phyloP scores from a whole-genome alignment of 2,329 filamentous ascomycete genomes.

The Allantophomopsis lycopodina region DNA sequence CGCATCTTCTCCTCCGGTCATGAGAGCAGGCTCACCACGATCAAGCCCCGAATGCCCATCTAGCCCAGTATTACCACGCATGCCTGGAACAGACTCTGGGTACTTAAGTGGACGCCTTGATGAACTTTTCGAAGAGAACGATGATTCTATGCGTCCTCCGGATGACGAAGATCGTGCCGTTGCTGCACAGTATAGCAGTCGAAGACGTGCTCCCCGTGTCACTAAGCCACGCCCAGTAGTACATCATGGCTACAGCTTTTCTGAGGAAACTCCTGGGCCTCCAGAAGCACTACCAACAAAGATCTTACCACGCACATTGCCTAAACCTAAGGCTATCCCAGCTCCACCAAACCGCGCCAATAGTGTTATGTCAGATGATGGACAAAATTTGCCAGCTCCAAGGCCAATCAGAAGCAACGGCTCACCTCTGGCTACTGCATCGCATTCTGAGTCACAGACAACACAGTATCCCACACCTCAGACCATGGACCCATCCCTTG shows the following conservation, averaged over 20 bases:
- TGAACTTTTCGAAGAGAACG: constrained; percentile 40
- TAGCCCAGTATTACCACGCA: constrained; percentile 43
- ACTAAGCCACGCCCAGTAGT: constrained; percentile 2
- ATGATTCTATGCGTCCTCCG: constrained; percentile 19
- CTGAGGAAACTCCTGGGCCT: constrained; percentile 22
- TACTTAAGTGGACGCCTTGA: constrained; percentile 67
- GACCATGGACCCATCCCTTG: not conserved
- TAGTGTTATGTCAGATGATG: constrained; percentile 16
- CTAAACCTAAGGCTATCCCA: not conserved
- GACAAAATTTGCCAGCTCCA: constrained; percentile 9
- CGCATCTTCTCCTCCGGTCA: constrained; percentile 78
- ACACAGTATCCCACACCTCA: not conserved
- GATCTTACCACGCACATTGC: constrained; percentile 19
- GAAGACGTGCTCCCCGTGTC: constrained; percentile 5
- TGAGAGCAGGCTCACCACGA: constrained; percentile 50
- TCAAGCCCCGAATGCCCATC: constrained; percentile 69
- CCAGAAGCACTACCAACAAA: constrained; percentile 24
- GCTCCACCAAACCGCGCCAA: constrained; percentile 4
- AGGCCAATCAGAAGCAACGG: not conserved
- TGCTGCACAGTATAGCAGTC: constrained; percentile 17
- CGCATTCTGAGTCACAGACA: not conserved
- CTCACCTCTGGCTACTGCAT: constrained; percentile 1
- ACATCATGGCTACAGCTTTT: constrained; percentile 17
- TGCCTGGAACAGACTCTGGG: constrained; percentile 54
- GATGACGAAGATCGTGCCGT: constrained; percentile 22